Percentiles rank a stretch among this genome's conserved stretches.
These are phyloP conservation scores for Rhodosporidiobolus sp. DNA, from an alignment of 768 basidiomycete species.

Conservation along the genomic window DNA sequence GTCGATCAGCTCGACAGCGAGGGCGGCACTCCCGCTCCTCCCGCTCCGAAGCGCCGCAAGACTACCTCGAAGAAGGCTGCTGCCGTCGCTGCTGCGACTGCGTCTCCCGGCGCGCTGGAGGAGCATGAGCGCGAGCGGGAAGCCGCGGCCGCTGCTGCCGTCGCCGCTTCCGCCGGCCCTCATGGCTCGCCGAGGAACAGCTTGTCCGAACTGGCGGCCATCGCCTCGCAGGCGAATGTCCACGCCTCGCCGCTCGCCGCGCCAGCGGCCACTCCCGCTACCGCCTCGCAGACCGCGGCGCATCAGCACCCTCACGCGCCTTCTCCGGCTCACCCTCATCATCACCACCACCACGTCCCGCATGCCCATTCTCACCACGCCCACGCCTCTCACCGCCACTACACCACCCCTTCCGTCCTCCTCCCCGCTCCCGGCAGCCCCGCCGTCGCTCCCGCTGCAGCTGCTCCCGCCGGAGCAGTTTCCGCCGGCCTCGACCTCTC, in stretches of 20 bases:
- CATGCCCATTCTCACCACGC: conserved; percentile 6
- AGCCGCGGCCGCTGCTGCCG: neutral
- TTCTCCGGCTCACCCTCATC: conserved; percentile 14
- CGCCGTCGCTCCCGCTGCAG: neutral
- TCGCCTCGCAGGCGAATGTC: conserved; percentile 5
- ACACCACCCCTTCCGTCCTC: conserved; percentile 14
- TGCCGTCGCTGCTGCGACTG: conserved; percentile 11
- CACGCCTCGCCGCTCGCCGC: neutral
- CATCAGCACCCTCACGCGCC: conserved; percentile 5
- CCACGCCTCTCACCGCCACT: conserved; percentile 1
- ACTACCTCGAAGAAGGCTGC: conserved; percentile 25
- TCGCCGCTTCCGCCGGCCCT: neutral
- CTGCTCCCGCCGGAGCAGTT: neutral
- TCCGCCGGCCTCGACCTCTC: neutral
- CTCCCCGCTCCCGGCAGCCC: neutral
- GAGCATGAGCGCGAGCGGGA: neutral
- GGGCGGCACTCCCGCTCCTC: neutral
- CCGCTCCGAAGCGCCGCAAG: conserved; percentile 20
- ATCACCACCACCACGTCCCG: conserved; percentile 19
- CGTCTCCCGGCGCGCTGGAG: neutral
- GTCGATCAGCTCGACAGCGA: conserved; percentile 6
- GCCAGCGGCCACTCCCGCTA: neutral
- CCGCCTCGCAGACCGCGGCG: neutral
- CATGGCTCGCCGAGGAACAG: conserved; percentile 16
- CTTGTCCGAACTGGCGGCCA: conserved; percentile 25